phyloP scores from a whole-genome alignment of 1,139 yeast species.

The Geotrichum bryndzae region DNA sequence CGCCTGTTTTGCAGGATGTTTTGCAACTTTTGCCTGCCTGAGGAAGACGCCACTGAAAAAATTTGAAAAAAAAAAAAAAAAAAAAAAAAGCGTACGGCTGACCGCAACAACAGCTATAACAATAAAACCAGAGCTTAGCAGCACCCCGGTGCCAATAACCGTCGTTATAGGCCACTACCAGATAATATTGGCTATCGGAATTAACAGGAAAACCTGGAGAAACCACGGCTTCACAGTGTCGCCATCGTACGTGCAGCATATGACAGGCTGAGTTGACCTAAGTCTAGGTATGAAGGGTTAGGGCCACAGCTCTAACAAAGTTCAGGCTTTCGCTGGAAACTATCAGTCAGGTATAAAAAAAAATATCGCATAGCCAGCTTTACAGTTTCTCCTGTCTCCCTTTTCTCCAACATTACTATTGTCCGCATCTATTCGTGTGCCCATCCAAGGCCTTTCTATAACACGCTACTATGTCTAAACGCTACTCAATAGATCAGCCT shows the following conservation, averaged over 20 bases:
- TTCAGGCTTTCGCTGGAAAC: not conserved
- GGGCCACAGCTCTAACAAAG: not conserved
- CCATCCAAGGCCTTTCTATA: not conserved
- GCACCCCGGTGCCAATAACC: not conserved
- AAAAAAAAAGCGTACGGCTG: not conserved
- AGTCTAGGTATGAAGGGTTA: not conserved
- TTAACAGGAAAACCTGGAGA: too few relatives aligned
- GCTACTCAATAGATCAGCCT: slow-evolving; percentile 29
- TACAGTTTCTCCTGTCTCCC: not conserved
- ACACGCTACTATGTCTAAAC: slow-evolving; percentile 20
- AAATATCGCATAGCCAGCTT: not conserved
- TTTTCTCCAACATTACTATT: not conserved
- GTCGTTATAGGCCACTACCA: not conserved
- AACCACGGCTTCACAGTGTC: too few relatives aligned
- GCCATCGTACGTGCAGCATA: too few relatives aligned
- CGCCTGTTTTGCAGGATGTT: not conserved
- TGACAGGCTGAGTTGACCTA: not conserved
- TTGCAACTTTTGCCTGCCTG: not conserved
- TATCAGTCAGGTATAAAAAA: not conserved
- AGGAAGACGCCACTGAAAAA: not conserved
- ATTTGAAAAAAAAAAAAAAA: not conserved
- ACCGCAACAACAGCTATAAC: not conserved
- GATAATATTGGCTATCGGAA: not conserved
- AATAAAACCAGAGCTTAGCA: not conserved
- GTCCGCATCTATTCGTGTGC: not conserved